phyloP scores from a whole-genome alignment of 345 rosid species.

The Eucalyptus victrix region DNA sequence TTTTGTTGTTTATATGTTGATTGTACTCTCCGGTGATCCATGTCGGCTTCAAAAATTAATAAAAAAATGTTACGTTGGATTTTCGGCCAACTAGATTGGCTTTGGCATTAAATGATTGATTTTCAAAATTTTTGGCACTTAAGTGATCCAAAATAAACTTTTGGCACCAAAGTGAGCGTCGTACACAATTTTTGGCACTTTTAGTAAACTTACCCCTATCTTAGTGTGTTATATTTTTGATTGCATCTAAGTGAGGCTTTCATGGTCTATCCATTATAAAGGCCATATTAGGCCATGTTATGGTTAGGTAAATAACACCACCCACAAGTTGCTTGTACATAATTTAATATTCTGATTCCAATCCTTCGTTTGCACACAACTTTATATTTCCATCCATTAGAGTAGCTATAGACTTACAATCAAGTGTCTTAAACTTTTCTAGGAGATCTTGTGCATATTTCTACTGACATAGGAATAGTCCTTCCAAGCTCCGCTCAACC shows the following conservation, averaged over 20 bases:
- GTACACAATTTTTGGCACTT: too few species aligned
- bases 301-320: too few species aligned
- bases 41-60: accelerated
- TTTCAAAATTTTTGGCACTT: too few species aligned
- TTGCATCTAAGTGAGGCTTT: not conserved
- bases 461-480: not conserved
- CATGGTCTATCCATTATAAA: not conserved
- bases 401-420: not conserved
- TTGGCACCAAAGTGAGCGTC: accelerated
- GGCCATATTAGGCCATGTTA: too few species aligned
- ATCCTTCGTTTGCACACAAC: not conserved
- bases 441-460: not conserved
- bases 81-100: too few species aligned
- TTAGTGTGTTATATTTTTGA: too few species aligned
- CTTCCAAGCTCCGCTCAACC: not conserved
- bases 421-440: not conserved
- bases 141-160: too few species aligned
- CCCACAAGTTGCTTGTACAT: too few species aligned
- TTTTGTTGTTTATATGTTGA: too few species aligned
- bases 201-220: too few species aligned
- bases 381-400: not conserved
- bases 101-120: too few species aligned
- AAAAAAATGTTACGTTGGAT: accelerated
- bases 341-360: not conserved
- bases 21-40: accelerated